A percentile compares a stretch with the other conserved stretches of the same genome.
These are phyloP conservation scores for Calocybe gambosa DNA, from an alignment of 1,284 basidiomycete genomes.

Conservation along the genomic window DNA sequence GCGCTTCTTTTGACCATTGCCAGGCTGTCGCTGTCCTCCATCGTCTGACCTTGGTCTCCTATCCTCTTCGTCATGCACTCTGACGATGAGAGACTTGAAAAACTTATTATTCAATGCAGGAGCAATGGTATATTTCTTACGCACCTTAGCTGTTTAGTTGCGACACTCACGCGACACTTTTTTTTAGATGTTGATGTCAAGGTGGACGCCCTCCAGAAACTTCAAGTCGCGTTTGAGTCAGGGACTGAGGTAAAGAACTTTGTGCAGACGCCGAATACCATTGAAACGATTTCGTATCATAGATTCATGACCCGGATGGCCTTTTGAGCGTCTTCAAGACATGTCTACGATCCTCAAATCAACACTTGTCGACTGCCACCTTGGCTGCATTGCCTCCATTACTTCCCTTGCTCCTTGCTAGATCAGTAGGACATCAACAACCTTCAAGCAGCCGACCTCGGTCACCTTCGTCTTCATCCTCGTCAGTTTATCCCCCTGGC, in stretches of 20 bases:
- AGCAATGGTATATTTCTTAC: constrained; percentile 45
- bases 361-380: constrained; percentile 73
- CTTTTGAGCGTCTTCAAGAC: constrained; percentile 66
- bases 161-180: constrained; percentile 5
- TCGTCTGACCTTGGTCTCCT: constrained; percentile 2
- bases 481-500: constrained; percentile 33
- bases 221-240: constrained; percentile 66
- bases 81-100: constrained; percentile 49
- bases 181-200: constrained; percentile 67
- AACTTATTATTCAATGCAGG: constrained; percentile 63
- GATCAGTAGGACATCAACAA: constrained; percentile 25
- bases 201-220: constrained; percentile 70
- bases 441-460: constrained; percentile 29
- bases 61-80: constrained; percentile 35
- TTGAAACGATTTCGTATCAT: constrained; percentile 1
- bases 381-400: constrained; percentile 58
- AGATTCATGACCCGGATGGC: constrained; percentile 63
- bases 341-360: constrained; percentile 74
- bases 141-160: constrained; percentile 4
- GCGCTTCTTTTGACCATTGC: constrained; percentile 10
- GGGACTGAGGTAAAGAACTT: constrained; percentile 51
- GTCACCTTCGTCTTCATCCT: constrained; percentile 48
- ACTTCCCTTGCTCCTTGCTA: constrained; percentile 54
- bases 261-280: background rate
- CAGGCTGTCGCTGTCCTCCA: background rate